A percentile compares a stretch with the other conserved stretches of the same genome.
phyloP scores from a whole-genome alignment of 306 rosid genomes.

The Prunus mongolica region DNA sequence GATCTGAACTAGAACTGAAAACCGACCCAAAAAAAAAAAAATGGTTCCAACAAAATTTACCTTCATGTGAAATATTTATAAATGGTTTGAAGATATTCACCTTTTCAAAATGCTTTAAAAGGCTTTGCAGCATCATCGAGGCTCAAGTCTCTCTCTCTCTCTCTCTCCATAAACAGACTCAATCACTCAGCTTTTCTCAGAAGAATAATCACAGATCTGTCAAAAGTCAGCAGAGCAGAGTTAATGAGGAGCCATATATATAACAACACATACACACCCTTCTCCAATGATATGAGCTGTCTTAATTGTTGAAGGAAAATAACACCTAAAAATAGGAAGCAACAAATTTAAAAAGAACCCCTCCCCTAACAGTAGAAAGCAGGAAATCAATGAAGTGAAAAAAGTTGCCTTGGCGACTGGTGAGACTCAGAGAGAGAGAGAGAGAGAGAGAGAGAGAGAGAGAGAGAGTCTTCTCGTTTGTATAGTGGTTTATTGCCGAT shows the following conservation, averaged over 20 bases:
- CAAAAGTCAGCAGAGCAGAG: slow-evolving; percentile 15
- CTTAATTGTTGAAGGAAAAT: neutral
- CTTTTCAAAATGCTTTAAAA: neutral
- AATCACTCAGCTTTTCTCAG: slow-evolving; percentile 8
- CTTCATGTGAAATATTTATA: neutral
- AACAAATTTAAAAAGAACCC: neutral
- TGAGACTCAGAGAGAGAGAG: neutral
- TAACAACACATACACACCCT: neutral
- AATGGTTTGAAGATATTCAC: neutral
- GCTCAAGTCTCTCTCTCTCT: neutral
- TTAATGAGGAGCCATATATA: neutral
- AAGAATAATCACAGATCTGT: slow-evolving; percentile 54
- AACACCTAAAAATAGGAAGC: slow-evolving; percentile 5
- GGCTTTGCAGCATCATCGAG: neutral
- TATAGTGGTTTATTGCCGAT: slow-evolving; percentile 78
- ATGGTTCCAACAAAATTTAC: too few species aligned
- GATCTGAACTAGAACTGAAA: slow-evolving; percentile 14
- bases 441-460: too few species aligned
- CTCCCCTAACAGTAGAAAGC: slow-evolving; percentile 31
- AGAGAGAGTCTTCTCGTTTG: neutral
- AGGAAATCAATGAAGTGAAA: neutral
- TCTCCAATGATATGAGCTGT: neutral
- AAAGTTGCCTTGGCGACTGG: neutral
- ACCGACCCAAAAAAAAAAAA: neutral
- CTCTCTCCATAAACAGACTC: neutral